Base-by-base conservation (phyloP, 768 basidiomycete genomes). In the Auriscalpium microsporum region DNA sequence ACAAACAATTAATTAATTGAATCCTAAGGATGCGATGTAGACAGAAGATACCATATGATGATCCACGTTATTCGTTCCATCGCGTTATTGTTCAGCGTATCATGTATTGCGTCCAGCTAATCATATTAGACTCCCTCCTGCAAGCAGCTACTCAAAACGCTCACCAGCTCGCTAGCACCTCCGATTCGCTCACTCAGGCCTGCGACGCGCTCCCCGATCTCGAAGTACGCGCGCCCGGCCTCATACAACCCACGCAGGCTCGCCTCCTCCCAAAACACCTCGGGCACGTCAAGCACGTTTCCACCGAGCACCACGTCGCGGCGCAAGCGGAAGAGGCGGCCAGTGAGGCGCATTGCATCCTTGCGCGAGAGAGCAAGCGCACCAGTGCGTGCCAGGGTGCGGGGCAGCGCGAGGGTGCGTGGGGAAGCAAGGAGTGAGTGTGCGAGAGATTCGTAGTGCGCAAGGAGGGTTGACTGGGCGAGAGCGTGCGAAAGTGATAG, bases 241-340 rank as follows among this genome's bases (percentile, higher is more conserved):
- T 93, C 90, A 65, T 97, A 97, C 37, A 97, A 69, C 33, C 83
- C 87, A 63, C 88, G 87, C 62, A 95, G 71, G 60, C 87, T 93
- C 10, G 92, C 93, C 66, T 95, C 94, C 51, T 83, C 86, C 94
- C 94, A 96, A 69, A 97, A 97, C 47, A 97, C 71, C 65, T 94
- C 92, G 1, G 94, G 94, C 6, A 91, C 86, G 65, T 97, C 94
- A 1, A 97, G 78, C 34, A 97, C 91, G 64, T 94, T 95, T 21
- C 87, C 90, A 10, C 94, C 90, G 1, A 97, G 73, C 63, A 94
- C 95, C 28, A 96, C 85, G 60, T 95, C 92, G 48, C 90, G 80
- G 5, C 93, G 79, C 9, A 96, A 75, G 65, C 50, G 51, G 21
- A 58, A 63, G 4, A 62, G 58, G 14, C 55, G 51, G 16, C 91